Base-by-base conservation (phyloP, 1,139 yeast species). In the Meyerozyma elateridarum region DNA sequence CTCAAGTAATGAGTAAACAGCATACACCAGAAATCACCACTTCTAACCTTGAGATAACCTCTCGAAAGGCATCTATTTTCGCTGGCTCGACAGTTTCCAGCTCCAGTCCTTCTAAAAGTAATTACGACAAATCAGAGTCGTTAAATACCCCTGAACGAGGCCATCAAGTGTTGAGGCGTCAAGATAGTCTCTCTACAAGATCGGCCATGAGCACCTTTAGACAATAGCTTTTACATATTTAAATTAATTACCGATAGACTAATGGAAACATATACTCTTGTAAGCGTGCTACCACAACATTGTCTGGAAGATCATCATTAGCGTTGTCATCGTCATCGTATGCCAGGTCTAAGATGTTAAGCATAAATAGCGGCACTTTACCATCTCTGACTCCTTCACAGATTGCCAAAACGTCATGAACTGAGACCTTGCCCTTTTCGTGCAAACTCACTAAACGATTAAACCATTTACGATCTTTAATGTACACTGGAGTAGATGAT, bases 401-500 rank as follows among this genome's bases (percentile, higher is more conserved):
- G 1, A 64, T 54, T 8, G 56, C 42, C 24, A 64, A 48, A 9
- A 64, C 66, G 19, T 64, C 70, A 22, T 53, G 53, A 2, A 57
- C 51, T 4, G 54, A 49, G 4, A 64, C 40, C 28, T 48, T 52
- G 3, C 57, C 57, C 4, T 47, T 42, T 21, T 61, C 65, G 37
- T 57, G 56, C 25, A 63, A 45, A 4, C 49, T 42, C 15, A 64
- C 50, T 30, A 62, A 50, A 34, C 54, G 60, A 36, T 55, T 61
- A 40, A 63, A 62, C 69, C 70, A 64, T 32, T 60, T 57, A n/a
- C 68, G 48, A 35, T 64, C 70, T 32, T 61, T 62, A 16, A 61
- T 54, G 37, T 64, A 64, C 25, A 49, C 49, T 4, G 63, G 61
- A 9, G 49, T 42, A 4, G 50, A 38, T 12, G 50, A 52, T 13